A percentile compares a stretch with the other conserved stretches of the same genome.
Evolutionary conservation across 2,329 filamentous ascomycete species (phyloP).

Genomic region (Amylocarpus encephaloides): DNA sequence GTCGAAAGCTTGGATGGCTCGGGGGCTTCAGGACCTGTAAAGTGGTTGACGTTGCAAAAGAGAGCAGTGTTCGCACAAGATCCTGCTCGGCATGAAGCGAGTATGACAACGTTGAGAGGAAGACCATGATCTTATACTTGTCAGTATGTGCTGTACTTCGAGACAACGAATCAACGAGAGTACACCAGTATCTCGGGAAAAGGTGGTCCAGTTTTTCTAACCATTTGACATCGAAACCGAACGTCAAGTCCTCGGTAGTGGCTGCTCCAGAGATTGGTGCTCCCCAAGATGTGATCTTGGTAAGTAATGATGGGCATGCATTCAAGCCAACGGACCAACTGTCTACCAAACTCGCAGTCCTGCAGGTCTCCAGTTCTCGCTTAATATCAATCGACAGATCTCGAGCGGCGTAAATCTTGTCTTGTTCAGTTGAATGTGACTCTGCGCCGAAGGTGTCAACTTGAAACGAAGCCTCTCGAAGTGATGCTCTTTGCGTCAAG

Average conservation of each 20-base stretch:
- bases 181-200: slow-evolving; percentile 21
- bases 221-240: slow-evolving; percentile 20
- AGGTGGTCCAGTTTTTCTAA: slow-evolving; percentile 9
- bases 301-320: slow-evolving; percentile 13
- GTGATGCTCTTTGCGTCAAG: slow-evolving; percentile 26
- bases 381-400: slow-evolving; percentile 20
- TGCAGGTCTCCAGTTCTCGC: slow-evolving; percentile 12
- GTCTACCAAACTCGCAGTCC: slow-evolving; percentile 16
- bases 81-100: slow-evolving; percentile 17
- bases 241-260: not conserved
- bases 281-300: slow-evolving; percentile 20
- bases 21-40: slow-evolving; percentile 8
- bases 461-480: slow-evolving; percentile 32
- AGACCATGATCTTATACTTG: slow-evolving; percentile 29
- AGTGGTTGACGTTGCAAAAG: slow-evolving; percentile 24
- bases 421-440: slow-evolving; percentile 27
- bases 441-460: slow-evolving; percentile 35
- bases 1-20: not conserved
- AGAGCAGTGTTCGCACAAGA: slow-evolving; percentile 29
- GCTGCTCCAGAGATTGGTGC: slow-evolving; percentile 6
- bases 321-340: slow-evolving; percentile 15
- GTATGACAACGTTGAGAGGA: slow-evolving; percentile 27
- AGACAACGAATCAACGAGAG: slow-evolving; percentile 20
- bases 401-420: slow-evolving; percentile 31
- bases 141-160: slow-evolving; percentile 7